phyloP scores from a whole-genome alignment of 768 basidiomycete species.

The Aureoboletus auriporus region DNA sequence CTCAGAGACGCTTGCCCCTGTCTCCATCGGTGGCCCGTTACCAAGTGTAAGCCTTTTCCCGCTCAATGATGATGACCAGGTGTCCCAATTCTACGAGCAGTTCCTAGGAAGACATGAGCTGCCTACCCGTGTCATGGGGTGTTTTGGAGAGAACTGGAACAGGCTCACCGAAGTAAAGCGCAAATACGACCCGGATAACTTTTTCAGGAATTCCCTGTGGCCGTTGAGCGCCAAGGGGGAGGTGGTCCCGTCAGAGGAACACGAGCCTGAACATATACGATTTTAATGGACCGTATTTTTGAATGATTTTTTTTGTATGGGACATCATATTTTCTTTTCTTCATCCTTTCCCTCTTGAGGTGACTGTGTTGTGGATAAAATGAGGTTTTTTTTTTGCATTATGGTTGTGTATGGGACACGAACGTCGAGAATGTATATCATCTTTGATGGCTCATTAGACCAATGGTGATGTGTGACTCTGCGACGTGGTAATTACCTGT shows the following conservation, averaged over 20 bases:
- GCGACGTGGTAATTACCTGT: too few relatives aligned
- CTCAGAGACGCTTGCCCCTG: slow-evolving; percentile 61
- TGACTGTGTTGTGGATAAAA: too few relatives aligned
- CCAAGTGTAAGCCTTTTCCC: slow-evolving; percentile 63
- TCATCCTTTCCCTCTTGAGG: too few relatives aligned
- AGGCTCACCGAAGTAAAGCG: slow-evolving; percentile 69
- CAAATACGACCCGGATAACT: slow-evolving; percentile 68
- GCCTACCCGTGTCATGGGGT: slow-evolving; percentile 56
- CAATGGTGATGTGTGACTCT: too few relatives aligned
- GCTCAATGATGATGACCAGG: slow-evolving; percentile 13
- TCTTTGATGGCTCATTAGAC: too few relatives aligned
- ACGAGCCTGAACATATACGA: slow-evolving; percentile 48
- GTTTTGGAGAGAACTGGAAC: slow-evolving; percentile 73
- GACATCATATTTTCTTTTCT: too few relatives aligned
- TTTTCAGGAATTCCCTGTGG: slow-evolving; percentile 82
- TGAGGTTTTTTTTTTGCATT: too few relatives aligned
- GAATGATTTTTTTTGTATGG: too few relatives aligned
- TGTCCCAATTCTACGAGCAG: slow-evolving; percentile 36
- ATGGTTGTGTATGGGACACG: too few relatives aligned
- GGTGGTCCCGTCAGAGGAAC: slow-evolving; percentile 49
- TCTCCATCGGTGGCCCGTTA: slow-evolving; percentile 74
- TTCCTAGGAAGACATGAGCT: slow-evolving; percentile 73
- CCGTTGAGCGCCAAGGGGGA: slow-evolving; percentile 60
- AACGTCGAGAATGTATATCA: too few relatives aligned
- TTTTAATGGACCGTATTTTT: slow-evolving; percentile 12